These are phyloP conservation scores for Cicer pinnatifidum DNA, from an alignment of 306 rosid genomes.

Conservation along the genomic window DNA sequence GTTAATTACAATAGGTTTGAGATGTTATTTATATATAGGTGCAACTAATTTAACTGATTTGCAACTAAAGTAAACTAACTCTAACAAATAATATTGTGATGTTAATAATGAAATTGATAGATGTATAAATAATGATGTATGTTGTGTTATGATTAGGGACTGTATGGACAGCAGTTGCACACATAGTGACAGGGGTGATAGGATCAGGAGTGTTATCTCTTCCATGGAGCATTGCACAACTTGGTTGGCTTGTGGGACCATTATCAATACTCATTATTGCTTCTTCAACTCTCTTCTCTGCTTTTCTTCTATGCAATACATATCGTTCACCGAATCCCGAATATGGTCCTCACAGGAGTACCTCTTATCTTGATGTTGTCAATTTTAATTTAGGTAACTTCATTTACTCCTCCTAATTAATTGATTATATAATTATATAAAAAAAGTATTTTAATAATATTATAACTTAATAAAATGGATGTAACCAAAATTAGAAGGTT, in stretches of 20 bases:
- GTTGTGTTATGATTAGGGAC: slow-evolving; percentile 44
- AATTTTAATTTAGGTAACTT: slow-evolving; percentile 45
- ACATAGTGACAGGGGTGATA: slow-evolving; percentile 63
- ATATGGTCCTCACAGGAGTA: slow-evolving; percentile 48
- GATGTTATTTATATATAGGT: too few relatives aligned
- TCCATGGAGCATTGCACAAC: slow-evolving; percentile 64
- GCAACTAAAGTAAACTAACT: too few relatives aligned
- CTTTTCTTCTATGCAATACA: slow-evolving; percentile 54
- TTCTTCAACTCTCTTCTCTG: slow-evolving; percentile 48
- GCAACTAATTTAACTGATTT: too few relatives aligned
- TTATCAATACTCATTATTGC: slow-evolving; percentile 51
- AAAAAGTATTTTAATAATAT: not conserved
- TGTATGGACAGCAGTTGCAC: slow-evolving; percentile 64
- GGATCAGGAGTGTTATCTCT: slow-evolving; percentile 62
- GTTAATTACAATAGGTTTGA: too few relatives aligned
- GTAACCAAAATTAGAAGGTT: not conserved
- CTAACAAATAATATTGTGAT: not conserved
- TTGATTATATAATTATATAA: not conserved
- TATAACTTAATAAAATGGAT: too few relatives aligned
- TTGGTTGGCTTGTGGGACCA: slow-evolving; percentile 67
- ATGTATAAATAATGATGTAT: not conserved
- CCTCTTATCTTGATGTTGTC: slow-evolving; percentile 56
- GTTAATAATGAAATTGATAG: not conserved
- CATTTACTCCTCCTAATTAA: not conserved
- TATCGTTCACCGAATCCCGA: slow-evolving; percentile 57